Percentiles rank a stretch among this genome's conserved stretches.
These are phyloP conservation scores for Viridothelium virens DNA, from an alignment of 495 filamentous ascomycete genomes.

Conservation along the genomic window DNA sequence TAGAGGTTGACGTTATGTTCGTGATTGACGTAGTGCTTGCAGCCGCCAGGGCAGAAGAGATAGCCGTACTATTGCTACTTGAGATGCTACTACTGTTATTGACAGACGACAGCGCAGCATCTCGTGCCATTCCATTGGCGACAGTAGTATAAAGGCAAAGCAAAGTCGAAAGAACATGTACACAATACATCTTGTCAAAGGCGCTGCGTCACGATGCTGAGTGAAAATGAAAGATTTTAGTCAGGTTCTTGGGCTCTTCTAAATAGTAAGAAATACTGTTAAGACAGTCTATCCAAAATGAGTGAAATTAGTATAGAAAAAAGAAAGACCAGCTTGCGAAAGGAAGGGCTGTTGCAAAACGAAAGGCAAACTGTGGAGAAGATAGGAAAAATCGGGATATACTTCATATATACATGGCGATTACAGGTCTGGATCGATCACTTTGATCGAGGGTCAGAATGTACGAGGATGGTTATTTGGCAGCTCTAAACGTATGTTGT, in stretches of 20 bases:
- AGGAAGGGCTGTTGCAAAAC: slow-evolving; percentile 1
- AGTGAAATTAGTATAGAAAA: background rate
- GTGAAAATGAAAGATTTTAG: background rate
- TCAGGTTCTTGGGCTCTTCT: background rate
- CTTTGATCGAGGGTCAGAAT: background rate
- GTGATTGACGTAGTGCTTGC: no score
- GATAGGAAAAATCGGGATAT: background rate
- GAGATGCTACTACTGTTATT: background rate
- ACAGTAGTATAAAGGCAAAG: background rate
- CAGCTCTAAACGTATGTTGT: background rate
- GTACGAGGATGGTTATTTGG: background rate
- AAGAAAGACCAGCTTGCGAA: background rate
- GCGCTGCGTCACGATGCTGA: background rate
- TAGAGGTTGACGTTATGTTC: background rate
- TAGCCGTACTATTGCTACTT: background rate
- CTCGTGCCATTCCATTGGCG: background rate
- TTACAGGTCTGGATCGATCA: background rate
- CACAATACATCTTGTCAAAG: background rate
- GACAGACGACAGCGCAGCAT: background rate
- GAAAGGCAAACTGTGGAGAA: background rate
- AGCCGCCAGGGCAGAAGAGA: no score
- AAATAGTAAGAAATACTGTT: background rate
- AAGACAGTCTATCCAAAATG: background rate
- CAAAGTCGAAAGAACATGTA: background rate
- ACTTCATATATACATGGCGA: background rate